phyloP scores from a whole-genome alignment of 2,329 filamentous ascomycete genomes.

The Penicillium polonicum region DNA sequence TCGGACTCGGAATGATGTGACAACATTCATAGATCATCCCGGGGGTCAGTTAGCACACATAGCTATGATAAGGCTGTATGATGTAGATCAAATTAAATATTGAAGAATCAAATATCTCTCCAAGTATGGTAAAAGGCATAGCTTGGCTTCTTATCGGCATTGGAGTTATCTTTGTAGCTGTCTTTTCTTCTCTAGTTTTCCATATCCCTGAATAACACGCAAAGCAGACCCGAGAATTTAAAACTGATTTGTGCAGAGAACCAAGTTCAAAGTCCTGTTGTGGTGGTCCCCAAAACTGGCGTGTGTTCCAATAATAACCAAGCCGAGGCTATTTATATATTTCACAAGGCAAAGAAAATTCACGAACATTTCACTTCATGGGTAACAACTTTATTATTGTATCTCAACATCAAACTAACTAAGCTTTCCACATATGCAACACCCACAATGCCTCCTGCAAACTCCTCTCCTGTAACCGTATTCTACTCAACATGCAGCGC shows the following conservation, averaged over 20 bases:
- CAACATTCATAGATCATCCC: not conserved
- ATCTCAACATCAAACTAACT: not conserved
- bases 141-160: not conserved
- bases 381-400: not conserved
- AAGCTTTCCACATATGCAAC: not conserved
- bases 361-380: not conserved
- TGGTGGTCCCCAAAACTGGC: too few relatives aligned
- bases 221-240: too few relatives aligned
- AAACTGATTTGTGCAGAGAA: too few relatives aligned
- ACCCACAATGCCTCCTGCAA: not conserved
- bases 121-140: not conserved
- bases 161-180: not conserved
- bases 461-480: not conserved
- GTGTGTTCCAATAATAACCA: too few relatives aligned
- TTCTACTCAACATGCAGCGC: slow-evolving; percentile 18
- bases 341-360: not conserved
- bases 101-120: not conserved
- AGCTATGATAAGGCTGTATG: not conserved
- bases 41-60: not conserved
- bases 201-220: too few relatives aligned
- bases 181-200: not conserved
- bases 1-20: slow-evolving; percentile 4
- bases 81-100: not conserved
- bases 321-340: not conserved
- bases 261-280: too few relatives aligned